Base-by-base conservation (phyloP, 169 alveolate genomes). In the Eimeria sp. region DNA sequence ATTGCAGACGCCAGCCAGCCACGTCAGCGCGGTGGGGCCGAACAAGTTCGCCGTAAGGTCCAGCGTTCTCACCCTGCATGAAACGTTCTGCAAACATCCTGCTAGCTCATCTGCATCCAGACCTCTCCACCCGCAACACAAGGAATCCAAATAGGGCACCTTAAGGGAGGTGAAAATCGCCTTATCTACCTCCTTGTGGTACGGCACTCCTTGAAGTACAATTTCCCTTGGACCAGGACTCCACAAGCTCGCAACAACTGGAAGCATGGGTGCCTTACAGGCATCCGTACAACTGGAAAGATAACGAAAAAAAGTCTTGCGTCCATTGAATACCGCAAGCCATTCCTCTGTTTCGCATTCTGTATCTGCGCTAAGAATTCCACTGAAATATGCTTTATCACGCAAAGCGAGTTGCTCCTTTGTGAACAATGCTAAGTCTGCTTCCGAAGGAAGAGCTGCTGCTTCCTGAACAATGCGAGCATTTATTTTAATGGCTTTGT, bases 201-300 rank as follows among this genome's bases (percentile, higher is more conserved):
- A 66, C 6, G 66, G 94, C 9, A 64, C 82, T 2, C 94, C 94
- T n/a, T 87, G 71, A 43, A 87, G 94, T 25, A 87, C 94, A 30
- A 87, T 64, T 66, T 87, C 94, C 68, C 94, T 87, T 14, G 94
- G 94, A 13, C 94, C 94, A 46, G 83, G 94, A 43, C 68, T 87
- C 56, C 43, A 87, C 27, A 87, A 68, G 46, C 94, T 87, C 23
- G 94, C 94, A 33, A 43, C 94, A 64, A 87, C 40, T n/a, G 94
- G 83, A 27, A 54, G 62, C 72, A 43, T 58, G 62, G 94, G 94
- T 52, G 58, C 25, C 68, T 11, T 72, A 62, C 18, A 40, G 33
- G 80, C 83, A n/a, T 37, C 94, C 27, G 1, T 37, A 66, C 94
- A 87, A 64, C 66, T 83, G 3, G 94, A 64, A 27, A 87, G 66